Evolutionary conservation across 1,284 basidiomycete species (phyloP).

Genomic region (Cryptococcus sp.): DNA sequence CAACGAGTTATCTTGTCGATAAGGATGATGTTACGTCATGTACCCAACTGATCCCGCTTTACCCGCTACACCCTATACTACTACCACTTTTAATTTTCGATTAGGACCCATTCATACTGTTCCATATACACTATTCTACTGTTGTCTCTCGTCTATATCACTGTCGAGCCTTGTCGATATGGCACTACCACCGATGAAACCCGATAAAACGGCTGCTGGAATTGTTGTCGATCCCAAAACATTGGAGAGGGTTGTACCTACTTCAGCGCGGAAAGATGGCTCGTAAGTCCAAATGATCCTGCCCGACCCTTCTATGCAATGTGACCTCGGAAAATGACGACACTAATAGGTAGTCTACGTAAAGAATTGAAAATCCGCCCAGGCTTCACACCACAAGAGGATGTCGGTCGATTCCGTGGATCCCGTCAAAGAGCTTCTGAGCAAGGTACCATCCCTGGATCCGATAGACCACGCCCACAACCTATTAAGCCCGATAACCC

Average conservation of each 20-base stretch:
- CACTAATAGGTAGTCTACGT: constrained; percentile 58
- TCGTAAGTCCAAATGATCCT: constrained; percentile 59
- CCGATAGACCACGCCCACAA: constrained; percentile 4
- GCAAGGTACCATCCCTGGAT: constrained; percentile 34
- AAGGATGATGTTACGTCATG: too few species aligned
- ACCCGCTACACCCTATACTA: too few species aligned
- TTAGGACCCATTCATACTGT: too few species aligned
- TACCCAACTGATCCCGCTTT: too few species aligned
- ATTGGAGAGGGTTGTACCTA: constrained; percentile 80
- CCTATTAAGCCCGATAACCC: constrained; percentile 21
- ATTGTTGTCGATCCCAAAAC: constrained; percentile 78
- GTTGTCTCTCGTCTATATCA: too few species aligned
- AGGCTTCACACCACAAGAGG: constrained; percentile 92
- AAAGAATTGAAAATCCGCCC: constrained; percentile 88
- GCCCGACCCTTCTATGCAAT: too few species aligned
- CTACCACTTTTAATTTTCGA: too few species aligned
- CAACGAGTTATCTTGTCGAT: too few species aligned
- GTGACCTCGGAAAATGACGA: background rate
- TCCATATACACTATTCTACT: too few species aligned
- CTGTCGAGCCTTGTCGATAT: too few species aligned
- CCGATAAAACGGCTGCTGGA: constrained; percentile 66
- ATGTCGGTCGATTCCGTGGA: constrained; percentile 76
- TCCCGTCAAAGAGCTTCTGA: constrained; percentile 69
- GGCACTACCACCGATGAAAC: constrained; percentile 70
- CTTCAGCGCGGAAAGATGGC: constrained; percentile 77